Base-by-base conservation (phyloP, 2,329 filamentous ascomycete genomes). In the Lachnellula arida region DNA sequence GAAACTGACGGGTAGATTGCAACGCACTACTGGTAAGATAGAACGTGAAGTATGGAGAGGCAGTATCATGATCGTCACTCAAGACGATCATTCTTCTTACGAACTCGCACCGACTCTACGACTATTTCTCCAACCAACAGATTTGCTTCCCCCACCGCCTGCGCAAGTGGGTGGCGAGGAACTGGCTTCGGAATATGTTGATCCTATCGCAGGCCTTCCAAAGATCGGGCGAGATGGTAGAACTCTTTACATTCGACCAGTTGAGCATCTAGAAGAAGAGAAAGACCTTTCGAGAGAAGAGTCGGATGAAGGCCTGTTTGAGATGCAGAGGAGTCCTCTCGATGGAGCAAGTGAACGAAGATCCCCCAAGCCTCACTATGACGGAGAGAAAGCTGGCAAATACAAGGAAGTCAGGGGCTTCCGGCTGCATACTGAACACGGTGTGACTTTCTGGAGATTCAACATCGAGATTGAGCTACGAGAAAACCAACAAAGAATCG, bases 361-460 rank as follows among this genome's bases (percentile, higher is more conserved):
- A 76, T 82, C 81, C 64, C 71, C 80, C 22, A 79, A 78, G 22
- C 72, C 76, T 4, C 73, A 75, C 17, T 71, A 82, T 40, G 91
- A 96, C 65, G 92, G 93, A 15, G 93, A 97, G 71, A 89, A 85
- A 64, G 75, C 85, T 5, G 88, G 86, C 48, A 89, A 90, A 70
- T 91, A 89, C 70, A 90, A 87, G 66, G 92, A 97, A 66, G 83
- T 97, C 5, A 80, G 85, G 57, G 94, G 89, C 1, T 85, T 89
- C 65, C 85, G 91, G 22, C 80, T 99, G 12, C 92, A 97, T 67
- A 80, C 84, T 1, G 94, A 96, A 69, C 81, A 88, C 57, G 93
- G 93, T 43, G 85, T 88, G 59, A 99, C 94, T 0, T 99, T 99
- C 73, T 99, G 94, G 94, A 84, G 91, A 43, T 99, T 97, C 79